phyloP scores from a whole-genome alignment of 1,139 yeast genomes.

The Suhomyces terraborum region DNA sequence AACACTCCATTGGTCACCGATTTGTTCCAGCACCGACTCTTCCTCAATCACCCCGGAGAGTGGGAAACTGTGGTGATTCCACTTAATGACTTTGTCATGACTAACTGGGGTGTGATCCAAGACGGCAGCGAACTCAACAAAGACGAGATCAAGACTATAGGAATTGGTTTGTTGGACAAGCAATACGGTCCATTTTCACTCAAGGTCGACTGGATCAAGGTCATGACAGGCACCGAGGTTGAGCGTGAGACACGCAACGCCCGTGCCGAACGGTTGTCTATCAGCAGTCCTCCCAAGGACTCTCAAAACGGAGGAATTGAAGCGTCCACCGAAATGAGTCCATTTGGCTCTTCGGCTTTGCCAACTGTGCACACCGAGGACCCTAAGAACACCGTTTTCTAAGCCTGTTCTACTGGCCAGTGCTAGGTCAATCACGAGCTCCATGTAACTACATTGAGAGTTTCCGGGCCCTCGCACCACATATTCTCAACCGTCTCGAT shows the following conservation, averaged over 20 bases:
- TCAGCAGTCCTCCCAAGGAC: slow-evolving; percentile 15
- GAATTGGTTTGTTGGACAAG: slow-evolving; percentile 77
- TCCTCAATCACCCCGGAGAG: slow-evolving; percentile 69
- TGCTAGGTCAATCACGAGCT: too few relatives aligned
- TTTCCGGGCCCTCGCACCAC: too few relatives aligned
- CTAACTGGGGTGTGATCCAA: slow-evolving; percentile 81
- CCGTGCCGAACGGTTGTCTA: slow-evolving; percentile 31
- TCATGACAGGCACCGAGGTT: slow-evolving; percentile 58
- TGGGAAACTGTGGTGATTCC: slow-evolving; percentile 88
- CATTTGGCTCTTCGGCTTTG: slow-evolving; percentile 25
- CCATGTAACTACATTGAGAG: too few relatives aligned
- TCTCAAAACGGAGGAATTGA: slow-evolving; percentile 22
- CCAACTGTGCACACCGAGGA: slow-evolving; percentile 24
- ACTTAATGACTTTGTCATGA: slow-evolving; percentile 74
- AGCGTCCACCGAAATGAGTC: slow-evolving; percentile 22
- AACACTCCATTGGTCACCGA: slow-evolving; percentile 79
- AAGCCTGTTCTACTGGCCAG: too few relatives aligned
- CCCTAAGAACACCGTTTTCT: slow-evolving; percentile 37
- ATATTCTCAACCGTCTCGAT: not conserved
- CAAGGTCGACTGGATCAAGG: slow-evolving; percentile 74
- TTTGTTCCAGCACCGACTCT: slow-evolving; percentile 78
- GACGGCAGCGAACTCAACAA: slow-evolving; percentile 64
- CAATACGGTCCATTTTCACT: slow-evolving; percentile 77
- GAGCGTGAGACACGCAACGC: slow-evolving; percentile 38
- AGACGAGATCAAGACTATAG: slow-evolving; percentile 69